phyloP scores from a whole-genome alignment of 2,329 filamentous ascomycete species.

The Botrytis galanthina region DNA sequence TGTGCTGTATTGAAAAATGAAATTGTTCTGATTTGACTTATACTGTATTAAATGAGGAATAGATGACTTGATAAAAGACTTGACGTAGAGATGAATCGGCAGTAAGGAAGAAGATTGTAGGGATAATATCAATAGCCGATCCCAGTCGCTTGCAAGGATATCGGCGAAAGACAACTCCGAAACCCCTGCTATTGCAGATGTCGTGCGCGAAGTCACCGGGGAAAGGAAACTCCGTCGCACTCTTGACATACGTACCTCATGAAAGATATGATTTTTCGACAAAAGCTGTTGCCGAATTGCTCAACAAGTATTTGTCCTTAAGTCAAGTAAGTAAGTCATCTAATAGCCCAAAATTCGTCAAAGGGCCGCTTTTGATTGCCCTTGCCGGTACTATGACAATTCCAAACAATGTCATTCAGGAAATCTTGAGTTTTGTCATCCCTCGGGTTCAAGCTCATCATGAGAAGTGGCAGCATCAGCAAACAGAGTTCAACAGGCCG shows the following conservation, averaged over 20 bases:
- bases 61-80: neutral
- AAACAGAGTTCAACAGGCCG: neutral
- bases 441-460: neutral
- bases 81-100: neutral
- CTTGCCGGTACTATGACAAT: neutral
- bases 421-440: neutral
- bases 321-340: neutral
- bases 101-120: neutral
- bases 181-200: neutral
- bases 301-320: neutral
- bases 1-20: neutral
- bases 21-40: neutral
- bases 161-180: neutral
- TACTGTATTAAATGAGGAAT: neutral
- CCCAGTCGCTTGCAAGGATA: neutral
- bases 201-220: neutral
- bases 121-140: neutral
- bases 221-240: neutral
- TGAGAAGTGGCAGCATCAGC: neutral
- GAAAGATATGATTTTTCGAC: neutral
- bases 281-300: neutral
- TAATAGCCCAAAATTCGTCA: neutral
- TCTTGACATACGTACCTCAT: neutral
- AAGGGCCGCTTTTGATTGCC: neutral
- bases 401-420: neutral